Percentiles rank a stretch among this genome's conserved stretches.
Conservation (phyloP, 2,329 filamentous ascomycete genomes). For the Akanthomyces lecanii region DNA sequence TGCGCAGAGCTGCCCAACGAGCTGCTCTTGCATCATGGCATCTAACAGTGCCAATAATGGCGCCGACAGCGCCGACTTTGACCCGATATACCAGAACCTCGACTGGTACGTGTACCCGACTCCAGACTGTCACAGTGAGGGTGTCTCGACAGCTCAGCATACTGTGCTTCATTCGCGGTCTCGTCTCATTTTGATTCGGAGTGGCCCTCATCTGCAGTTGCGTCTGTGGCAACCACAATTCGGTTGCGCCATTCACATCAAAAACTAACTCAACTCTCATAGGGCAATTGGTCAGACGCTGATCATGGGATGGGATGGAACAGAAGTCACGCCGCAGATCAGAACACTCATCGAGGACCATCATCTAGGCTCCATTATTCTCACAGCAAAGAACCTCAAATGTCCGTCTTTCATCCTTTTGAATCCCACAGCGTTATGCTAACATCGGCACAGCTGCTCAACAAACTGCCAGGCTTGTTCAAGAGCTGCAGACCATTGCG, state of each 20-base stretch:
- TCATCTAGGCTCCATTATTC: conserved; percentile 81
- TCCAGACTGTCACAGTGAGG: conserved; percentile 6
- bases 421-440: conserved; percentile 19
- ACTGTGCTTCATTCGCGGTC: neutral
- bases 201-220: neutral
- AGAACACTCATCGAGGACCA: conserved; percentile 74
- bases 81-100: conserved; percentile 70
- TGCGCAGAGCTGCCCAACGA: conserved; percentile 5
- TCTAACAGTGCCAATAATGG: conserved; percentile 33
- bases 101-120: conserved; percentile 57
- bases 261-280: conserved; percentile 14
- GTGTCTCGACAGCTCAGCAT: neutral
- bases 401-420: conserved; percentile 46
- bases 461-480: conserved; percentile 80
- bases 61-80: conserved; percentile 34
- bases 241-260: neutral
- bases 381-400: conserved; percentile 82
- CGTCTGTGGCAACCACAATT: neutral
- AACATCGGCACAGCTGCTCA: conserved; percentile 65
- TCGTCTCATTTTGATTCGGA: neutral
- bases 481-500: conserved; percentile 89
- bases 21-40: conserved; percentile 16
- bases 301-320: conserved; percentile 84
- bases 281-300: conserved; percentile 72
- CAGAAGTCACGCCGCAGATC: conserved; percentile 78